These are phyloP conservation scores for Blastobotrys petasosporus DNA, from an alignment of 1,139 yeast genomes.

Conservation along the genomic window DNA sequence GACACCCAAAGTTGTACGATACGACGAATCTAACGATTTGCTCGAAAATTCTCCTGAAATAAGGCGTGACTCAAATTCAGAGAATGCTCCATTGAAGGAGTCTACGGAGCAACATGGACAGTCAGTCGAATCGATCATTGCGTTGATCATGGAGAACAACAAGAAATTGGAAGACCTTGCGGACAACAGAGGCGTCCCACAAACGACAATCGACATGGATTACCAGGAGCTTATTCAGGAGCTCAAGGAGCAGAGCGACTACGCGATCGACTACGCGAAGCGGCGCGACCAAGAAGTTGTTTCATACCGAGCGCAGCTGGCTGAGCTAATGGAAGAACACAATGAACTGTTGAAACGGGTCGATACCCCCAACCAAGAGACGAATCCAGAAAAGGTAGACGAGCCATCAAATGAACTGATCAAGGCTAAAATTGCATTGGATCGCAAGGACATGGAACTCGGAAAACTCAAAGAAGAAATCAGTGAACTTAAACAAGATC, in stretches of 20 bases:
- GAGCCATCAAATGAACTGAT: background rate
- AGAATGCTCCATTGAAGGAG: no score
- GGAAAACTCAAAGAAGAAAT: conserved; percentile 1
- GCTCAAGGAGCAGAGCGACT: conserved; percentile 14
- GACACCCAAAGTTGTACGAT: conserved; percentile 17
- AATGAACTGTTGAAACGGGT: conserved; percentile 12
- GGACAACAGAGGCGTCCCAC: background rate
- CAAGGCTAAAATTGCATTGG: background rate
- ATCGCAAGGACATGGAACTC: background rate
- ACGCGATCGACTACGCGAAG: conserved; percentile 20
- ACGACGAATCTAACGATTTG: conserved; percentile 1
- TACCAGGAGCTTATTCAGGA: conserved; percentile 12
- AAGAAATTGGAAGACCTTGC: conserved; percentile 13
- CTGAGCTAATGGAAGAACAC: conserved; percentile 15
- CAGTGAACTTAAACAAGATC: conserved; percentile 1
- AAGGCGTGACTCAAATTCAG: background rate
- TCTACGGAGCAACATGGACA: background rate
- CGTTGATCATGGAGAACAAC: conserved; percentile 10
- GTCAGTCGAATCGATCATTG: conserved; percentile 4
- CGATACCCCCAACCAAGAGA: conserved; percentile 15
- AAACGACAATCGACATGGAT: background rate
- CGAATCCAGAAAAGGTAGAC: conserved; percentile 1
- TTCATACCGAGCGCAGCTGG: conserved; percentile 16
- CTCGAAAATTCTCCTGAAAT: background rate
- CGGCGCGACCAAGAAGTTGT: conserved; percentile 17